Percentiles rank a stretch among this genome's conserved stretches.
phyloP scores from a whole-genome alignment of 2,329 filamentous ascomycete genomes.

The Fusarium pininemorale region DNA sequence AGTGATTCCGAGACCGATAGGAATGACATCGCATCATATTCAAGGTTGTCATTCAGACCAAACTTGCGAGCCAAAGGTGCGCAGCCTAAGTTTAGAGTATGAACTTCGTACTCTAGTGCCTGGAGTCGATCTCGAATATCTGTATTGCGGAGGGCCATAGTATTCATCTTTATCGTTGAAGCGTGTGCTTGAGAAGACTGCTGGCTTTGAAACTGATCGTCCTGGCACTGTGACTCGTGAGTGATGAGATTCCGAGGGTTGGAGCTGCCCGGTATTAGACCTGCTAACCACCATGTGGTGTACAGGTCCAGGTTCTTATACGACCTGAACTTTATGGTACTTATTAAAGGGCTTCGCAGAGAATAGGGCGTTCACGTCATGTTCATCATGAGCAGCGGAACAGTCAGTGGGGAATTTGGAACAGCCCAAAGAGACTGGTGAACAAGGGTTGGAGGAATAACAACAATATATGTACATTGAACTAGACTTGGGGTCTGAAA shows the following conservation, averaged over 20 bases:
- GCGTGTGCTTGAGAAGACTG: rapidly evolving
- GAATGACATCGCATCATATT: not conserved
- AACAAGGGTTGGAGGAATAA: not conserved
- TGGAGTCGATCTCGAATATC: not conserved
- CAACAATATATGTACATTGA: not conserved
- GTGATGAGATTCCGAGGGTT: rapidly evolving
- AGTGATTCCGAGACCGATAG: not conserved
- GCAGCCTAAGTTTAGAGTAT: not conserved
- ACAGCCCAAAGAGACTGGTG: rapidly evolving
- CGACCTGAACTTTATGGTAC: rapidly evolving
- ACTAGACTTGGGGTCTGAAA: not conserved
- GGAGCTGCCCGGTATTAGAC: rapidly evolving
- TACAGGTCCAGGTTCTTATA: not conserved
- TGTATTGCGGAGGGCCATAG: not conserved
- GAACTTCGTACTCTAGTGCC: not conserved
- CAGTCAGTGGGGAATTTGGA: rapidly evolving
- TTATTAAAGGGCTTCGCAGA: rapidly evolving
- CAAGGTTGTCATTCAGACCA: not conserved
- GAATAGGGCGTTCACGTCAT: rapidly evolving
- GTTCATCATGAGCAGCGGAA: not conserved
- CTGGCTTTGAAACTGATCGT: not conserved
- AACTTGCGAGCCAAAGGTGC: not conserved
- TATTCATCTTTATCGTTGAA: rapidly evolving
- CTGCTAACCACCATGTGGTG: rapidly evolving
- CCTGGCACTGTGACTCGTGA: not conserved